These are phyloP conservation scores for Eutrema japonicum DNA, from an alignment of 345 rosid species.

Conservation along the genomic window DNA sequence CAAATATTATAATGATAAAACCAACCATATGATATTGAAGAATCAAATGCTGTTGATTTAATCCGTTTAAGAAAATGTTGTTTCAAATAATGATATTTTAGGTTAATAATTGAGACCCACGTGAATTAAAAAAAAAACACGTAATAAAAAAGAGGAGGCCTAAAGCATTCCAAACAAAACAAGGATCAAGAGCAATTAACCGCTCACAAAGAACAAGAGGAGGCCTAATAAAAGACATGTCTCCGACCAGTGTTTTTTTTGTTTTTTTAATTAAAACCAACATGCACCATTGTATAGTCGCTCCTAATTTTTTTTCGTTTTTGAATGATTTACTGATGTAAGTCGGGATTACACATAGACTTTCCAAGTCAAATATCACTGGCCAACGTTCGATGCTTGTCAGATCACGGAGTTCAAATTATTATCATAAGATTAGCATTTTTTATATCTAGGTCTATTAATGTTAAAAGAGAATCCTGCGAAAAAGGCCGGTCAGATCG, in stretches of 20 bases:
- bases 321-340: slow-evolving; percentile 2
- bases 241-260: slow-evolving; percentile 39
- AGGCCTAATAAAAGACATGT: slow-evolving; percentile 36
- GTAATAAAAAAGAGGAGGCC: not conserved
- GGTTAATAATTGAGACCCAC: slow-evolving; percentile 42
- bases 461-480: too few relatives aligned
- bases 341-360: slow-evolving; percentile 1
- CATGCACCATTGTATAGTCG: slow-evolving; percentile 21
- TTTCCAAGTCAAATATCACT: slow-evolving; percentile 13
- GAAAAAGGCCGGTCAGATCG: too few relatives aligned
- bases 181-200: too few relatives aligned
- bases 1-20: slow-evolving; percentile 30
- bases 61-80: slow-evolving; percentile 5
- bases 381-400: slow-evolving; percentile 1
- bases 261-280: not conserved
- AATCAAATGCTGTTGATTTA: slow-evolving; percentile 36
- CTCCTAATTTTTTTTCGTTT: slow-evolving; percentile 13
- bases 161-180: too few relatives aligned
- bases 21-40: slow-evolving; percentile 13
- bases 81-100: slow-evolving; percentile 13
- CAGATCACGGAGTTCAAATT: not conserved
- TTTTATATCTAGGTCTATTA: too few relatives aligned
- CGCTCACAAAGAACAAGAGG: too few relatives aligned
- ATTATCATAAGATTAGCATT: not conserved
- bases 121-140: slow-evolving; percentile 21